Evolutionary conservation across 306 rosid genomes (phyloP), one percentile per base, ranked within the genome.

Genomic region (Sesbania bispinosa): DNA sequence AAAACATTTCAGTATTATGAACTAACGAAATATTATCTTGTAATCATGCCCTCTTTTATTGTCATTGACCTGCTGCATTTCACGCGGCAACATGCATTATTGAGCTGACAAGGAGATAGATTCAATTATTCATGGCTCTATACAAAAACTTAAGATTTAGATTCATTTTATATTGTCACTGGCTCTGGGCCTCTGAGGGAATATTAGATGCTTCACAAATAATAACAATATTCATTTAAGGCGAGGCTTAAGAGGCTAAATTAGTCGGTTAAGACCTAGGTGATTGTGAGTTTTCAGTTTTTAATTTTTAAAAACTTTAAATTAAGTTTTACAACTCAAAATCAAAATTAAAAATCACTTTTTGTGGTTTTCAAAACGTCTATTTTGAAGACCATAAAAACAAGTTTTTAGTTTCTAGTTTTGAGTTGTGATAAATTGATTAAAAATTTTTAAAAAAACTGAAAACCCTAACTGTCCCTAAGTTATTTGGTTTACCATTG

Each of bases 81-180:
- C 75, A 58, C n/a, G 19, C 13, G 19, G 73, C 54, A 78, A 35
- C 38, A 77, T 78, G 69, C 78, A 79, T 65, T 72, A 72, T 73
- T 79, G 57, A 29, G 57, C 13, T 45, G 47, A 63, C 68, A 62
- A 3, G 10, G 36, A 61, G 10, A 24, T 7, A 4, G 20, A 77
- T 45, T 48, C 4, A 57, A 5, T 5, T 36, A 59, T 41, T 32
- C 2, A 61, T 60, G 61, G 77, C 71, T 46, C 24, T 13, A 58
- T 23, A 36, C 19, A 33, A 27, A 66, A 48, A 27, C 52, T 55
- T 41, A 15, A 18, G 35, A 75, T 0, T 0, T 38, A 46, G 62
- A 76, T 45, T 46, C 42, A 42, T 62, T 29, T 52, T 43, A 36
- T 53, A 41, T 52, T 32, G n/a, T 52, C 71, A 46, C 26, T 46